Evolutionary conservation across 495 filamentous ascomycete species (phyloP), one percentile per base, ranked within the genome.

Genomic region (Parachaetomium inaequale): DNA sequence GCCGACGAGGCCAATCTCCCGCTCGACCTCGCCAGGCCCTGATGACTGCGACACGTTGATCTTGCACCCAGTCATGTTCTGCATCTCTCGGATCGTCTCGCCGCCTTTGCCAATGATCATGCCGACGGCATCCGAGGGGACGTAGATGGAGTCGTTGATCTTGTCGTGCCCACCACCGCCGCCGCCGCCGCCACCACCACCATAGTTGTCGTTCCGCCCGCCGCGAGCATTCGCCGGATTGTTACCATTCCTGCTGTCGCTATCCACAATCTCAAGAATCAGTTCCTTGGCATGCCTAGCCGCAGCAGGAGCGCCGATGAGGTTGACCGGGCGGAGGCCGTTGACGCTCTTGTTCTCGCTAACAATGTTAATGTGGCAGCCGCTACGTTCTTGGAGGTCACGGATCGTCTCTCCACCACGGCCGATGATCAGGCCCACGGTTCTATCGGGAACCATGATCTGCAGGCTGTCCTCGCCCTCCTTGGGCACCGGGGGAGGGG

Each of bases 31-130:
- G 61, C 78, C 79, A 32, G 85, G 82, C 23, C 87, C 87, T 3
- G 81, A 85, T 3, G 87, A 83, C 55, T 84, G 86, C 26, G 90
- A 88, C 19, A 94, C 90, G 62, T 94, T 94, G 79, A 94, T 93
- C 78, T 93, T 92, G 81, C 90, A 94, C 25, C 88, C 87, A 0
- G 89, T 92, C 6, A 78, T 82, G 64, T 84, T 83, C 68, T 93
- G 90, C 86, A 92, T 92, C 66, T 93, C 90, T 54, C 90, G 89
- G 68, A 93, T 93, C 0, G 90, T 91, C 72, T 93, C 90, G 53
- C 90, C 90, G 53, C 89, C 88, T 76, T 92, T 92, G 64, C 90
- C 90, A 59, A 93, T 93, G 61, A 93, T 93, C 90, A 94, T 94
- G 55, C 90, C 90, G 23, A 94, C 90, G 10, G 90, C 87, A 67